Base-by-base conservation (phyloP, 208 protist genomes). In the Trypanosoma avium region DNA sequence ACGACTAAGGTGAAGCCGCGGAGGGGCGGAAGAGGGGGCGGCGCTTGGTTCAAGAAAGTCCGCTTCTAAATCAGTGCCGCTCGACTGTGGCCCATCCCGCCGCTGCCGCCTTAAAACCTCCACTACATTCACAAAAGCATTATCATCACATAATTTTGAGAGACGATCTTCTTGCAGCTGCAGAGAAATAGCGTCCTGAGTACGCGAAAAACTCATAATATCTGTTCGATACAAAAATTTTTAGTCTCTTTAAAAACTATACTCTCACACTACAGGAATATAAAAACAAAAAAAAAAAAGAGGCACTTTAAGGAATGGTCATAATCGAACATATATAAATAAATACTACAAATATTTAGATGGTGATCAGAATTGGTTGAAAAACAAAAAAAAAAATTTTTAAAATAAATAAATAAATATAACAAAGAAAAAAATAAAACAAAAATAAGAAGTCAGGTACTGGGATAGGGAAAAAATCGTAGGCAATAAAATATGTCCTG, bases 91-190 rank as follows among this genome's bases (percentile, higher is more conserved):
- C 24, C 21, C 64, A 38, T 67, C 69, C 26, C 62, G 40, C 21
- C 61, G 49, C 36, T 64, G 66, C 8, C 68, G 73, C 35, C 48
- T 1, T n/a, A 87, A 67, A 4, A 80, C 70, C 5, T 79, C 74
- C 26, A 61, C 49, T n/a, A 87, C 69, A 46, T 92, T 80, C 0
- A 92, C 76, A 67, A 92, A 92, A 1, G 85, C 85, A 54, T 92
- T 92, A 43, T 92, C 85, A 43, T 82, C 72, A 38, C 61, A 79
- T 2, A 92, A 64, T 61, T 79, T 77, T 3, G 67, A 74, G 26
- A 90, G 49, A 33, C 75, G 84, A 0, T 69, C 60, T 24, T 62
- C 62, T 35, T 75, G 67, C 42, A 61, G 45, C 21, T 61, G 55
- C 46, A 55, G 62, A 27, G 65, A 43, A 21, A 64, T 12, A 8